A percentile compares a stretch with the other conserved stretches of the same genome.
Conservation (phyloP, 345 rosid species). For the Citrus trifoliata region DNA sequence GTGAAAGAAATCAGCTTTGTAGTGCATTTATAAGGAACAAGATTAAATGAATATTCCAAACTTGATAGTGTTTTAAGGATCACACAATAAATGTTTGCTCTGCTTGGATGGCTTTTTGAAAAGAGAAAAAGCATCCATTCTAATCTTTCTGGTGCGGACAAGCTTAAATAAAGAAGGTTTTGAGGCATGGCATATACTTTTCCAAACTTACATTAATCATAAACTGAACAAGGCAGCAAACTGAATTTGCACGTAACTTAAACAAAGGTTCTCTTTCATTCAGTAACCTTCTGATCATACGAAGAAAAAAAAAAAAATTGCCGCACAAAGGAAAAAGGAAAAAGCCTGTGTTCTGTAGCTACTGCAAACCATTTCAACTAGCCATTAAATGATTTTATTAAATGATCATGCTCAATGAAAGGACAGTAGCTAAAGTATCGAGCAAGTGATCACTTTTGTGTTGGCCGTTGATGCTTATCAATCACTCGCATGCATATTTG, state of each 20-base stretch:
- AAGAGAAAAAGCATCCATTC: conserved; percentile 20
- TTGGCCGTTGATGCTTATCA: too few relatives aligned
- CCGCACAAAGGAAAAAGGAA: neutral
- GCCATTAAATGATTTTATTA: too few relatives aligned
- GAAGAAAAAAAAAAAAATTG: neutral
- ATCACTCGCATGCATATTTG: too few relatives aligned
- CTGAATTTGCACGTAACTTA: too few relatives aligned
- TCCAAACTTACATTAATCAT: neutral
- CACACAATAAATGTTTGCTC: conserved; percentile 6
- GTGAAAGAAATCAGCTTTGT: neutral
- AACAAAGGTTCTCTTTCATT: too few relatives aligned
- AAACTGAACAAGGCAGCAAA: neutral
- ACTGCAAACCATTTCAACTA: too few relatives aligned
- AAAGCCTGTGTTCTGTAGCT: neutral
- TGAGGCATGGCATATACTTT: neutral
- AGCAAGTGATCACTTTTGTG: too few relatives aligned
- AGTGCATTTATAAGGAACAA: neutral
- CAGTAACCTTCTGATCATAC: neutral
- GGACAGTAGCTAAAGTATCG: too few relatives aligned
- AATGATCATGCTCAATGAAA: too few relatives aligned
- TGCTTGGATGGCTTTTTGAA: neutral
- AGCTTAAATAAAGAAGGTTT: neutral
- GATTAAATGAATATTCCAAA: conserved; percentile 10
- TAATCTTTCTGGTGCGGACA: neutral
- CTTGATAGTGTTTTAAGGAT: neutral